Base-by-base conservation (phyloP, 495 filamentous ascomycete genomes). In the Hypoxylon subgilvum region DNA sequence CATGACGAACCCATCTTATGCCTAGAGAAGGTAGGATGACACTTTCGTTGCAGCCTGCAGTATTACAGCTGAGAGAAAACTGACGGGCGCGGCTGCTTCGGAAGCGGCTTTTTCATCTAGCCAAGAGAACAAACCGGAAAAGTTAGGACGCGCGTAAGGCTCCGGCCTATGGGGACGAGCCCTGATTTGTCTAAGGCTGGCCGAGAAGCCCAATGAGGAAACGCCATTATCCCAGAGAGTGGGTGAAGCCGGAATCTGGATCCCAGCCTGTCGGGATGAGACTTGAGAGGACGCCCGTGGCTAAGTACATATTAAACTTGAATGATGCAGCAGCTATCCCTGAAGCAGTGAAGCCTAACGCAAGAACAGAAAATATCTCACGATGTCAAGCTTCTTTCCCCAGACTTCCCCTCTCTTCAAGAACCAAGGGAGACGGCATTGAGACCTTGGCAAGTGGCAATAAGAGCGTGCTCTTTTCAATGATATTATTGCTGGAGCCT, bases 181-280 rank as follows among this genome's bases (percentile, higher is more conserved):
- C 12, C 35, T 59, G 44, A 64, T 59, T 64, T 45, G 61, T 31
- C 22, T 4, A 25, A 12, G 12, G 18, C 12, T 46, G 54, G 49
- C 38, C 44, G 49, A 46, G 35, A 50, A 40, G 21, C 61, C 54
- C 54, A 59, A 58, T 59, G 38, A 46, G 50, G 50, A 28, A 59
- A 59, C 38, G 38, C 21, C 12, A 28, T 35, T 13, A 57, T 28
- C 44, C 43, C 46, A 23, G 38, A 10, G 4, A 12, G 45, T 64
- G 61, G 61, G 61, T 64, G 25, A 64, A 59, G 48, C 44, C 61
- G 61, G 61, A 64, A 64, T 48, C 48, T 50, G 36, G 21, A 64
- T 58, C 61, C 61, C 61, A 64, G 61, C 38, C 44, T 64, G 54
- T 59, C 61, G 61, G 61, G 42, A 54, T 58, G 9, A 32, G 46